phyloP scores from a whole-genome alignment of 31 red algal genomes.

The Endocladia muricata region DNA sequence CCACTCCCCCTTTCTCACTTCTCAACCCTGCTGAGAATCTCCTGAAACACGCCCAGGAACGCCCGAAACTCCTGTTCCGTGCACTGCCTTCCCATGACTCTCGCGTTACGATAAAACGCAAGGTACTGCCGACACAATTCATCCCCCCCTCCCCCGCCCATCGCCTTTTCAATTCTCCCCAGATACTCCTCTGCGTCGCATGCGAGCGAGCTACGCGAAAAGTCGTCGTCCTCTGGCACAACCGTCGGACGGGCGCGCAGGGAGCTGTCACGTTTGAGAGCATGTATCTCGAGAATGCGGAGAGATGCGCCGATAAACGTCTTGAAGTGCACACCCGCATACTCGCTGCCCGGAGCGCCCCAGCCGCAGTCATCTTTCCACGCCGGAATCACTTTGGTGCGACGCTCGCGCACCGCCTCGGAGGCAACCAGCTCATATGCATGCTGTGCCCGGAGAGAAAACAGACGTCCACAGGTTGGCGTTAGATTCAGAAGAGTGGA shows the following conservation, averaged over 20 bases:
- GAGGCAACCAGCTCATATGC: constrained; percentile 26
- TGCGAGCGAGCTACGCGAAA: constrained; percentile 12
- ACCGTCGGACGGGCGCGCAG: constrained; percentile 5
- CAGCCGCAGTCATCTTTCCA: constrained; percentile 54
- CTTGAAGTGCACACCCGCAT: constrained; percentile 60
- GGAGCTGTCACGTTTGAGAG: constrained; percentile 24
- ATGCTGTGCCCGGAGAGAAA: constrained; percentile 3
- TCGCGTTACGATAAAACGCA: constrained; percentile 41
- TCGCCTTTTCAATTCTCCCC: constrained; percentile 2
- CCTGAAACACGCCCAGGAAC: constrained; percentile 52
- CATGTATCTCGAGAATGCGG: constrained; percentile 44
- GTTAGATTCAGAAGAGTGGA: too few species aligned
- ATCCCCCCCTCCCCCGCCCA: constrained; percentile 6
- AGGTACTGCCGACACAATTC: constrained; percentile 51
- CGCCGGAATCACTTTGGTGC: constrained; percentile 31
- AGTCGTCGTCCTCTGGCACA: background rate
- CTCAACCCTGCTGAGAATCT: constrained; percentile 41
- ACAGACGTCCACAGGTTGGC: too few species aligned
- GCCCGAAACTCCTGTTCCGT: constrained; percentile 48
- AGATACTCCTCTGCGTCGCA: constrained; percentile 46
- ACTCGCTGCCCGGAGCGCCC: constrained; percentile 37
- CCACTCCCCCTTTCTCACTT: background rate
- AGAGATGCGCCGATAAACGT: constrained; percentile 45
- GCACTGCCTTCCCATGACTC: constrained; percentile 29
- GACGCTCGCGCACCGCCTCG: constrained; percentile 26